Percentiles rank a stretch among this genome's conserved stretches.
Conservation (phyloP, 306 rosid genomes). For the Malus fusca region DNA sequence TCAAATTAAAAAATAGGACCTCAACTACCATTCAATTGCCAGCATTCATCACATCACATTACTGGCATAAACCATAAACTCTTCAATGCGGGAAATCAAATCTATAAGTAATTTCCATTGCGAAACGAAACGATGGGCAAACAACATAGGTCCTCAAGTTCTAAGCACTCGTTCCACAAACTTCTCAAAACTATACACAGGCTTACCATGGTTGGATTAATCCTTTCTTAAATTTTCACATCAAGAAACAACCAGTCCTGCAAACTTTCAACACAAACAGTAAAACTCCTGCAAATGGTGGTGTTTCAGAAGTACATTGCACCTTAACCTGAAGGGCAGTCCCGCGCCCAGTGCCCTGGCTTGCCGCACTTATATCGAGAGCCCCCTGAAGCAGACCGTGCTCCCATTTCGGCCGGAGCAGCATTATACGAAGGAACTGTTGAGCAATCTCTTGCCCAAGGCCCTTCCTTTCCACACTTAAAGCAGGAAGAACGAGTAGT, state of each 20-base stretch:
- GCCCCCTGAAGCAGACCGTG: slow-evolving; percentile 16
- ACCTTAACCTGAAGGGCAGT: slow-evolving; percentile 26
- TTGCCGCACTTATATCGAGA: slow-evolving; percentile 41
- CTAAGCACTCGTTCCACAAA: background rate
- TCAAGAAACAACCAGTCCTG: background rate
- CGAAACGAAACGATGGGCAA: background rate
- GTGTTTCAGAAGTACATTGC: background rate
- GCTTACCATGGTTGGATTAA: background rate
- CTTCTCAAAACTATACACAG: background rate
- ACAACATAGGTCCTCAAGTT: background rate
- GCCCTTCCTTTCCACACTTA: slow-evolving; percentile 44
- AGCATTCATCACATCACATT: background rate
- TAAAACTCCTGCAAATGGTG: background rate
- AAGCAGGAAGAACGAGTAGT: slow-evolving; percentile 37
- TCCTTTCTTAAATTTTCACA: background rate
- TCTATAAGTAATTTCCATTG: background rate
- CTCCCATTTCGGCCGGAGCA: slow-evolving; percentile 13
- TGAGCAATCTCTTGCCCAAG: slow-evolving; percentile 51
- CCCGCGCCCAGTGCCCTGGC: slow-evolving; percentile 55
- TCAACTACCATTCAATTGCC: background rate
- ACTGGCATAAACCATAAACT: background rate
- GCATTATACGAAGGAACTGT: slow-evolving; percentile 19
- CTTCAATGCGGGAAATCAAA: background rate
- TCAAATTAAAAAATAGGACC: background rate
- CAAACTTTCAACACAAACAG: background rate